These are phyloP conservation scores for Lactarius evosmus DNA, from an alignment of 768 basidiomycete genomes.

Conservation along the genomic window DNA sequence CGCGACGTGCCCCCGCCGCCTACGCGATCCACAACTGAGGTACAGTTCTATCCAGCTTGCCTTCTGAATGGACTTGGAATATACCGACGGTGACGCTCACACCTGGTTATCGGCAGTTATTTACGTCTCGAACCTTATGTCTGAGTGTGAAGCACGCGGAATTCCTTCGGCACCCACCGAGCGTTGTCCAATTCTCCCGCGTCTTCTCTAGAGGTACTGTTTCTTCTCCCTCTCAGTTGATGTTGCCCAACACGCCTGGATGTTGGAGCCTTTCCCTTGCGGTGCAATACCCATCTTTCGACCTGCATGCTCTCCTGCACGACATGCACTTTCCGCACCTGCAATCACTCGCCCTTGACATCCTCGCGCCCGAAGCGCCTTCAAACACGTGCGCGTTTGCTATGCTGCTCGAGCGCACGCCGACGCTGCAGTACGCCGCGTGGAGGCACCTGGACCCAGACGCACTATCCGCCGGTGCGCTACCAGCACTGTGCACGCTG, in stretches of 20 bases:
- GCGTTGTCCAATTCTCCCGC: slow-evolving; percentile 9
- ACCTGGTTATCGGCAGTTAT: neutral
- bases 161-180: slow-evolving; percentile 9
- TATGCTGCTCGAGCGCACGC: slow-evolving; percentile 10
- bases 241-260: neutral
- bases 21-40: neutral
- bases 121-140: slow-evolving; percentile 9
- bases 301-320: neutral
- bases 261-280: slow-evolving; percentile 28
- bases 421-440: neutral
- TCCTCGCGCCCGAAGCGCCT: neutral
- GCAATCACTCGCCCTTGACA: neutral
- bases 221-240: neutral
- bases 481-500: slow-evolving; percentile 27
- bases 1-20: neutral
- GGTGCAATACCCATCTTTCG: slow-evolving; percentile 33
- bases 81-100: neutral
- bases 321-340: slow-evolving; percentile 9
- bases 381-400: slow-evolving; percentile 1
- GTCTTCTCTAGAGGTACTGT: slow-evolving; percentile 8
- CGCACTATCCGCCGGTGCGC: neutral
- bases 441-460: neutral
- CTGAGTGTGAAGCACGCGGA: slow-evolving; percentile 7
- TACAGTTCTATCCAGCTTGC: slow-evolving; percentile 2
- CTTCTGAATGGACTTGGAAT: no score